Conservation (phyloP, 1,139 yeast species). For the Taphrina pruni region DNA sequence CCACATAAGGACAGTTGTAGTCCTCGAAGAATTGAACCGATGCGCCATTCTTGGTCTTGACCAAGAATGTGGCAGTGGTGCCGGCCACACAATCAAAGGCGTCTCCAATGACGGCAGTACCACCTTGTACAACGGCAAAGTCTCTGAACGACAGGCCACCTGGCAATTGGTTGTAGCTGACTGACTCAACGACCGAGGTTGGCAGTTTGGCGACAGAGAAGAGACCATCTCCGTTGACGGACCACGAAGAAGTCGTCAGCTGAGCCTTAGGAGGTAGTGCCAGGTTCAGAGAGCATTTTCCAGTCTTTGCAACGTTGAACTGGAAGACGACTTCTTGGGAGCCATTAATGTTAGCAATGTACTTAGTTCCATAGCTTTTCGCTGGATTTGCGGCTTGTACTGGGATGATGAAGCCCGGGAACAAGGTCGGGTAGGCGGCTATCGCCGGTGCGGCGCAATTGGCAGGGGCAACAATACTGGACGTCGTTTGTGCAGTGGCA, state of each 20-base stretch:
- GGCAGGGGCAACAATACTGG: not conserved
- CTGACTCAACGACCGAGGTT: conserved; percentile 1
- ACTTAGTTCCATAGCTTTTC: conserved; percentile 9
- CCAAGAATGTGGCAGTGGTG: conserved; percentile 11
- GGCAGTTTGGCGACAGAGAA: conserved; percentile 23
- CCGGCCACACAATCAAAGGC: conserved; percentile 18
- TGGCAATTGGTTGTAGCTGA: conserved; percentile 10
- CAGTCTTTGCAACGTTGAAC: conserved; percentile 10
- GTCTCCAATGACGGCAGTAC: not conserved
- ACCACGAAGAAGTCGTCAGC: conserved; percentile 19
- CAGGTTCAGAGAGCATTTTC: conserved; percentile 17
- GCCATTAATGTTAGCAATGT: not conserved
- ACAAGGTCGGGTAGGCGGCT: conserved; percentile 15
- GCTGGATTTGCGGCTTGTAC: conserved; percentile 8
- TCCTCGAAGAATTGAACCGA: conserved; percentile 15
- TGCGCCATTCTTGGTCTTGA: conserved; percentile 20
- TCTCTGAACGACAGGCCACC: not conserved
- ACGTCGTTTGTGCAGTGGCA: not conserved
- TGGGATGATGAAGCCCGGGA: conserved; percentile 24
- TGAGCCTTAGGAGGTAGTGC: conserved; percentile 15
- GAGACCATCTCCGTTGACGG: conserved; percentile 14
- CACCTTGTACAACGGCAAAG: conserved; percentile 15
- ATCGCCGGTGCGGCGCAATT: conserved; percentile 23
- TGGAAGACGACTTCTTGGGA: conserved; percentile 24
- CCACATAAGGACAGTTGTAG: conserved; percentile 28